Base-by-base conservation (phyloP, 305 asterid species). In the Solanum hybrid region DNA sequence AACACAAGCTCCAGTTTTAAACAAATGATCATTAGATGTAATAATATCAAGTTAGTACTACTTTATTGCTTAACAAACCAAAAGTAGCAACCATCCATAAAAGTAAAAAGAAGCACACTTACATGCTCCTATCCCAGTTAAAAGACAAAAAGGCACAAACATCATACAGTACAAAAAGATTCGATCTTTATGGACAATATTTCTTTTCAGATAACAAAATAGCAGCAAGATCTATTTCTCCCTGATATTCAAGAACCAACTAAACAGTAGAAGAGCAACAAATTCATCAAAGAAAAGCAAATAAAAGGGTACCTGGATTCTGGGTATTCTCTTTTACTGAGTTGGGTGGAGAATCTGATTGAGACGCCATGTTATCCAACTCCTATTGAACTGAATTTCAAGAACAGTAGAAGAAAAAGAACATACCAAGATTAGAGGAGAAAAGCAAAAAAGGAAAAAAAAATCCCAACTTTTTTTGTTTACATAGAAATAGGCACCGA, bases 321-420 rank as follows among this genome's bases (percentile, higher is more conserved):
- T 80, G 86, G 87, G 90, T 39, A 67, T 85, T 92, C 81, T 87
- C 76, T 2, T 89, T 88, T 26, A 22, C 42, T 7, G 89, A 75
- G 74, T 76, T 89, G 36, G 90, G 78, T 13, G 87, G 90, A 74
- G 92, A 83, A 87, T 92, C 94, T 46, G 92, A 90, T 86, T 91
- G 90, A 89, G 79, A 82, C 29, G 89, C 91, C 94, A 92, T 92
- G 86, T 31, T 89, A 74, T 18, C 87, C 77, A 81, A 90, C 91
- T 86, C 40, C 69, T 91, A 24, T 87, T 61, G 80, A 77, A 83
- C 35, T 76, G 26, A 89, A 64, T 83, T 22, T 75, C 76, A 13
- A 51, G 74, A 75, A 29, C 35, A 89, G 26, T 13, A 11, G 5
- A 78, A 51, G 89, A 81, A 6, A 12, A 71, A 16, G 40, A 40